Percentiles rank a stretch among this genome's conserved stretches.
phyloP scores from a whole-genome alignment of 2,329 filamentous ascomycete species.

The Bipolaris oryzae region DNA sequence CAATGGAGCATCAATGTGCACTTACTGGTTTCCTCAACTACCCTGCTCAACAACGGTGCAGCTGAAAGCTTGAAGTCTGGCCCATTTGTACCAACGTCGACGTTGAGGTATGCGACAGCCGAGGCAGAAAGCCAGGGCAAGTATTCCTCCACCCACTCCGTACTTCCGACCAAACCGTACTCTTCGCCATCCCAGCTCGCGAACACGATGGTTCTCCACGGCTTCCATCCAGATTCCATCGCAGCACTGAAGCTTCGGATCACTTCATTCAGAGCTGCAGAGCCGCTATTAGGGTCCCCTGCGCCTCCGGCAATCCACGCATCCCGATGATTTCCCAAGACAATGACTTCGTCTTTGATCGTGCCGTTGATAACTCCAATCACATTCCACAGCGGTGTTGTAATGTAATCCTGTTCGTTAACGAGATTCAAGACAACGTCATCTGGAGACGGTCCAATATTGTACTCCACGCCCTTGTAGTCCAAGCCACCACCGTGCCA shows the following conservation, averaged over 20 bases:
- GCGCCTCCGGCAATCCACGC: conserved; percentile 89
- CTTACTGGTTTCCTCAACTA: conserved; percentile 68
- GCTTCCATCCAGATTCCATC: conserved; percentile 76
- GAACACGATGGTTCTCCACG: conserved; percentile 88
- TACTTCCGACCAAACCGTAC: conserved; percentile 83
- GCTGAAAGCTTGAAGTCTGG: conserved; percentile 68
- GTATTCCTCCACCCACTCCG: conserved; percentile 92
- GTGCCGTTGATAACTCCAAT: conserved; percentile 92
- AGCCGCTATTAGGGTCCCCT: conserved; percentile 82
- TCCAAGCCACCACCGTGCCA: conserved; percentile 76
- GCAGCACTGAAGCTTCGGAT: conserved; percentile 76
- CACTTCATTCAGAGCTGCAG: conserved; percentile 78
- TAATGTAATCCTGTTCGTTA: conserved; percentile 58
- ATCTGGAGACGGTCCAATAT: conserved; percentile 81
- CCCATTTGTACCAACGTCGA: conserved; percentile 76
- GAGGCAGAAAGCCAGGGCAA: conserved; percentile 76
- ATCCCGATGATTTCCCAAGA: conserved; percentile 91
- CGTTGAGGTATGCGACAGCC: conserved; percentile 83
- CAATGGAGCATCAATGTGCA: not conserved
- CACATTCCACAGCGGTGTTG: conserved; percentile 68
- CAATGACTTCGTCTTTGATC: conserved; percentile 80
- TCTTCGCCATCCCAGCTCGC: conserved; percentile 74
- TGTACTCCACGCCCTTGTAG: conserved; percentile 84
- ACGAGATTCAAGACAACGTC: conserved; percentile 60
- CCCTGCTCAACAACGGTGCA: conserved; percentile 75